Evolutionary conservation across 2,329 filamentous ascomycete species (phyloP), one percentile per base, ranked within the genome.

Genomic region (Phyllosticta ampelicida): DNA sequence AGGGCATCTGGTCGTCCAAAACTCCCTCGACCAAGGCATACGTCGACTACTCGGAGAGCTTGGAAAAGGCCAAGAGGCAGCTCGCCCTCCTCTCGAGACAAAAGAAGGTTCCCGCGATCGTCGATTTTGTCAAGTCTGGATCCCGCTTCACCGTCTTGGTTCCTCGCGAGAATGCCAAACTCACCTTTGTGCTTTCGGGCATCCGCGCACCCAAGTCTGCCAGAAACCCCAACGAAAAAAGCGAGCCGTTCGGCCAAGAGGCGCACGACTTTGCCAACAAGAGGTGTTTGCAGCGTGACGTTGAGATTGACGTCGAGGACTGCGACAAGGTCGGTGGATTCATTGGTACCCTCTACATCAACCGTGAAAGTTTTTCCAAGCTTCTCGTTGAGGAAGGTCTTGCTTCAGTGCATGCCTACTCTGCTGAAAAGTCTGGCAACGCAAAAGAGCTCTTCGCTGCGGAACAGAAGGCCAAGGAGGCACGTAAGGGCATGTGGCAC

Each of bases 121-220:
- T 99, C 49, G 94, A 99, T 73, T 99, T 95, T 72, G 94, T 95
- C 78, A 96, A 97, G 75, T 89, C 90, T n/a, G 94, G 89, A 28
- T 95, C 91, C 48, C 84, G 94, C 64, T 99, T 97, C 74, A 95
- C 90, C 23, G 80, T 99, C 36, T 78, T 99, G 9, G 84, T 99
- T 53, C 92, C 94, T 52, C 86, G 91, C 36, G 94, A 99, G 70
- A 90, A 90, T 67, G 86, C 92, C 68, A 97, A 96, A 78, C 79
- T 99, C 61, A 99, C 92, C 1, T 86, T 99, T 70, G 91, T 99
- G 3, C 83, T 99, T 53, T 92, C 89, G 56, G 92, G 94, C 53
- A 94, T 99, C 64, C 89, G 90, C 60, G 90, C 90, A 13, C 94
- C 94, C 16, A 85, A 88, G 63, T 94, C 92, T 50, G 90, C 91